phyloP scores from a whole-genome alignment of 2,329 filamentous ascomycete genomes.

The Bipolaris cookei region DNA sequence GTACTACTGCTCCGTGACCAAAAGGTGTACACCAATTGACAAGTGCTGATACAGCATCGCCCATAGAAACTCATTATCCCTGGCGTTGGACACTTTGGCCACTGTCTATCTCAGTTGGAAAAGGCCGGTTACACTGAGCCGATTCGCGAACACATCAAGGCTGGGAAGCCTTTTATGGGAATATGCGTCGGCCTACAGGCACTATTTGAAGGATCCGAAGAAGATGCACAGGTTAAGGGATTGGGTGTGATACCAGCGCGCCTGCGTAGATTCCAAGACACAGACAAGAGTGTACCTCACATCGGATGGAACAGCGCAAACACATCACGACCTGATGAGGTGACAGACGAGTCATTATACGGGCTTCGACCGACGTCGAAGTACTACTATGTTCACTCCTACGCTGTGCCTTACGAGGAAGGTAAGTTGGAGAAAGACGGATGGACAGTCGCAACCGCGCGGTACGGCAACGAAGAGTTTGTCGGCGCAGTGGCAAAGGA shows the following conservation, averaged over 20 bases:
- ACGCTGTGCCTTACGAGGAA: slow-evolving; percentile 76
- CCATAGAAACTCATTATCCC: slow-evolving; percentile 88
- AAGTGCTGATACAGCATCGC: slow-evolving; percentile 41
- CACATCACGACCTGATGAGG: slow-evolving; percentile 55
- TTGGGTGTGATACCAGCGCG: slow-evolving; percentile 74
- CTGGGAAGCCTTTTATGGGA: slow-evolving; percentile 97
- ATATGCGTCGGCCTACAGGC: slow-evolving; percentile 96
- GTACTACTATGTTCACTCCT: slow-evolving; percentile 99
- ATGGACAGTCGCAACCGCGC: slow-evolving; percentile 90
- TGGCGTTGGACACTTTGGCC: slow-evolving; percentile 96
- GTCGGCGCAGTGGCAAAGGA: slow-evolving; percentile 85
- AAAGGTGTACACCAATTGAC: slow-evolving; percentile 35
- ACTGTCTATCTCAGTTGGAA: slow-evolving; percentile 86
- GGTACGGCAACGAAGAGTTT: slow-evolving; percentile 87
- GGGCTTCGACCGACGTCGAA: slow-evolving; percentile 81
- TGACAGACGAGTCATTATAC: slow-evolving; percentile 67
- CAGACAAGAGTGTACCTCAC: slow-evolving; percentile 89
- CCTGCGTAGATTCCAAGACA: slow-evolving; percentile 78
- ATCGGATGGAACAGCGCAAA: slow-evolving; percentile 98
- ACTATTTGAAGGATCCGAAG: slow-evolving; percentile 83
- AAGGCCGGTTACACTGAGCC: slow-evolving; percentile 83
- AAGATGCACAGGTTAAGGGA: slow-evolving; percentile 74
- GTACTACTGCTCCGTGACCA: slow-evolving; percentile 55
- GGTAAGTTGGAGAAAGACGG: slow-evolving; percentile 79
- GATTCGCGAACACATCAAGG: slow-evolving; percentile 79